Base-by-base conservation (phyloP, 192 early-diverging fungal genomes). In the Coemansia sp. region DNA sequence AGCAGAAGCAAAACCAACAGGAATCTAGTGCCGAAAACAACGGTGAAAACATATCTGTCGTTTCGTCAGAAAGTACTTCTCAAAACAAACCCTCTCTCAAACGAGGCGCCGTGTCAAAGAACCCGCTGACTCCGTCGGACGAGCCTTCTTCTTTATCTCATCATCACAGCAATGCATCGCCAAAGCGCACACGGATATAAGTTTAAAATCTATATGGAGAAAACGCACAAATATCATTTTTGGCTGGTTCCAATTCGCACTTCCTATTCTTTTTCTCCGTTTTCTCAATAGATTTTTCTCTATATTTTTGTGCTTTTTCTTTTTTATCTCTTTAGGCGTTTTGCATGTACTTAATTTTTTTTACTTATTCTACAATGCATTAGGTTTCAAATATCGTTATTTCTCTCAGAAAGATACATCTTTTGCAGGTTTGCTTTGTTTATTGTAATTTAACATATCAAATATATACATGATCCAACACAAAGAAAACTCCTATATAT, bases 81-180 rank as follows among this genome's bases (percentile, higher is more conserved):
- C 63, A 48, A 48, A 72, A 32, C 32, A 32, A 4, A 32, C 32
- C 32, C 32, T 32, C 32, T 32, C 32, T 84, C 16, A 84, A 83
- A 48, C 81, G 72, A 51, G 62, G 65, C 37, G 63, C 74, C n/a
- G 42, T 65, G 4, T 74, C 21, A 22, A 26, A 72, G 60, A 63
- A 41, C 22, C 22, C 73, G 12, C 19, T 56, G 36, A 40, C 51
- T 54, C 60, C 69, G 6, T 19, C 56, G 32, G 32, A 32, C 2
- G 69, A 60, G 15, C 57, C 57, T 18, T 13, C 39, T 32, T 12
- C 51, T 32, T 32, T 32, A 32, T 32, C 32, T 32, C 32, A 32
- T 32, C 32, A 32, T 54, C 57, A 59, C n/a, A 4, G 40, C 57
- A 40, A 13, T 13, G 7, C 13, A 15, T 71, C 61, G 49, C 68